Base-by-base conservation (phyloP, 208 protist species). In the Acanthamoeba sp. region DNA sequence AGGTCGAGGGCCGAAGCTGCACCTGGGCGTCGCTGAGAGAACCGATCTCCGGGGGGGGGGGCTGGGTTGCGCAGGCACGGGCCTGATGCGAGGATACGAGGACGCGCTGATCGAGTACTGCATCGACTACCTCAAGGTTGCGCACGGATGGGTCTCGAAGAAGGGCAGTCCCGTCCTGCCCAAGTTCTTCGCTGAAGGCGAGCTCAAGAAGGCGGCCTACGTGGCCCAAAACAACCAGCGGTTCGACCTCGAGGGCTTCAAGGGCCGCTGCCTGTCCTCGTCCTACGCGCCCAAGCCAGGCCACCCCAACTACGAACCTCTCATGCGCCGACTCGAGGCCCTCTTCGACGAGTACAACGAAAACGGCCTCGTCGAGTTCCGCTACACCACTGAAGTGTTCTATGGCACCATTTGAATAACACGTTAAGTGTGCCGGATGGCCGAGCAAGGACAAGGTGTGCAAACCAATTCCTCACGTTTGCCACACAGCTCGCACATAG, bases 41-140 rank as follows among this genome's bases (percentile, higher is more conserved):
- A 50, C 45, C n/a, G n/a, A n/a, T n/a, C n/a, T n/a, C n/a, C n/a
- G n/a, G n/a, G n/a, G n/a, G n/a, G n/a, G 42, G 3, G 42, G 3
- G 42, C 10, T 3, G 48, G 48, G 27, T 22, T 59, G 52, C 52
- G n/a, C 52, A 80, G 71, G 71, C 24, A 80, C 71, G 29, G 71
- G 48, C 0, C 6, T 80, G 71, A 80, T 80, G 71, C 32, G 40
- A 7, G 71, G 36, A 7, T 80, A 80, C 29, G 71, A 80, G 71
- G 71, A 80, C 0, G 71, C 71, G 34, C 40, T 80, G 71, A 80
- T 80, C 71, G 40, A 80, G 40, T 80, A 80, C 71, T 27, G 34
- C 20, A 80, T 80, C 36, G 40, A 80, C 71, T 80, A 80, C 71
- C 71, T 80, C 71, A 80, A 80, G 36, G 71, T 80, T 32, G 71